Conservation (phyloP, 2,329 filamentous ascomycete species). For the Epichloe glyceriae region DNA sequence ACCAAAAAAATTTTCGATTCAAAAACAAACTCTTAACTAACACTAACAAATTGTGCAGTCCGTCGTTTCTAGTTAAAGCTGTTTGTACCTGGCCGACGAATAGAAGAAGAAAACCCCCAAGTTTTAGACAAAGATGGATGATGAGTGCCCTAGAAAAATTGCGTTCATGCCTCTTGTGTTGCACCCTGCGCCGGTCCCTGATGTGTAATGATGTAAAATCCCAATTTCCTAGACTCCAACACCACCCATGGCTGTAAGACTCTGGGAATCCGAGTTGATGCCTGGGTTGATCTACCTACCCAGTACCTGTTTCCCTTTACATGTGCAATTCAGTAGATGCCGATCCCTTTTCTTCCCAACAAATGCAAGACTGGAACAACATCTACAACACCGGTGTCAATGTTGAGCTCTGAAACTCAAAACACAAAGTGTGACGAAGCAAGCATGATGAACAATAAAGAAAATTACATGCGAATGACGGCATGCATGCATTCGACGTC, state of each 20-base stretch:
- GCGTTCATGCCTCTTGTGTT: not conserved
- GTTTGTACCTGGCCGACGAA: not conserved
- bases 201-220: not conserved
- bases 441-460: not conserved
- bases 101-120: not conserved
- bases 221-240: not conserved
- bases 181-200: not conserved
- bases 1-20: too few species aligned
- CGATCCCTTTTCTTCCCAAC: not conserved
- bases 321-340: not conserved
- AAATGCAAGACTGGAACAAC: not conserved
- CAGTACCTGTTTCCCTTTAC: too few species aligned
- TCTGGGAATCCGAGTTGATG: too few species aligned
- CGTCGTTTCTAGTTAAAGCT: not conserved
- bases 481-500: not conserved
- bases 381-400: not conserved
- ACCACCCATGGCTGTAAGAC: not conserved
- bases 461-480: not conserved
- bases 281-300: too few species aligned
- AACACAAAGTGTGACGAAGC: not conserved
- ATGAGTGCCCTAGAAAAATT: not conserved
- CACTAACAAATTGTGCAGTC: too few species aligned
- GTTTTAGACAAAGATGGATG: not conserved
- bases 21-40: too few species aligned
- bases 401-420: not conserved